Conservation (phyloP, 176 grass and related monocot genomes). For the Poa annua region DNA sequence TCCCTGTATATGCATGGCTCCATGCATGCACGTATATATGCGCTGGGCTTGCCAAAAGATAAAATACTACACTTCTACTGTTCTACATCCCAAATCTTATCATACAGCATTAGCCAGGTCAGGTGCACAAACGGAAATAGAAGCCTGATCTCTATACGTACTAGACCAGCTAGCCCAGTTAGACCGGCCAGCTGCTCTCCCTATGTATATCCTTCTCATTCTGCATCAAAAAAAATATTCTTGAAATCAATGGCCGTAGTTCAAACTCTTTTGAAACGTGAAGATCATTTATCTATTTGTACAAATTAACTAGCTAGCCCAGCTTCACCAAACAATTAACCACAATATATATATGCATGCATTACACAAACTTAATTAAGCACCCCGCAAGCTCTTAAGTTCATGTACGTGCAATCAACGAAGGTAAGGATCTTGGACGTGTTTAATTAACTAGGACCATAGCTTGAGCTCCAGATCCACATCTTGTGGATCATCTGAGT, state of each 20-base stretch:
- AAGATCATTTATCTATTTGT: not conserved
- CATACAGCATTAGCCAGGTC: not conserved
- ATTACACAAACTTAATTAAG: conserved; percentile 17
- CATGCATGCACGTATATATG: not conserved
- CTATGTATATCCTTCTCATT: not conserved
- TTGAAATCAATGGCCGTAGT: not conserved
- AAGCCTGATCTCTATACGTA: not conserved
- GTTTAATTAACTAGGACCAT: conserved; percentile 30
- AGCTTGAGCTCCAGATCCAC: conserved; percentile 64
- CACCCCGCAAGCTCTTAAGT: conserved; percentile 22
- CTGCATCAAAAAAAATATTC: not conserved
- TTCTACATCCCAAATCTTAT: not conserved
- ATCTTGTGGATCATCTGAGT: conserved; percentile 44
- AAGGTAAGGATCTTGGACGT: not conserved
- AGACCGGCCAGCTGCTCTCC: not conserved
- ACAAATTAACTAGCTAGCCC: conserved; percentile 33
- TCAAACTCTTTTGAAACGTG: not conserved
- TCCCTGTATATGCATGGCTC: too few relatives aligned
- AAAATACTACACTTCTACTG: not conserved
- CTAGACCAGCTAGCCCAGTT: not conserved
- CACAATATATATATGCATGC: conserved; percentile 21
- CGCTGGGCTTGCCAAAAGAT: not conserved
- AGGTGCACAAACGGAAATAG: not conserved
- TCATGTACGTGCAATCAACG: conserved; percentile 20
- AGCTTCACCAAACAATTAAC: conserved; percentile 30